These are phyloP conservation scores for Boletus subcaerulescens DNA, from an alignment of 768 basidiomycete species.

Conservation along the genomic window DNA sequence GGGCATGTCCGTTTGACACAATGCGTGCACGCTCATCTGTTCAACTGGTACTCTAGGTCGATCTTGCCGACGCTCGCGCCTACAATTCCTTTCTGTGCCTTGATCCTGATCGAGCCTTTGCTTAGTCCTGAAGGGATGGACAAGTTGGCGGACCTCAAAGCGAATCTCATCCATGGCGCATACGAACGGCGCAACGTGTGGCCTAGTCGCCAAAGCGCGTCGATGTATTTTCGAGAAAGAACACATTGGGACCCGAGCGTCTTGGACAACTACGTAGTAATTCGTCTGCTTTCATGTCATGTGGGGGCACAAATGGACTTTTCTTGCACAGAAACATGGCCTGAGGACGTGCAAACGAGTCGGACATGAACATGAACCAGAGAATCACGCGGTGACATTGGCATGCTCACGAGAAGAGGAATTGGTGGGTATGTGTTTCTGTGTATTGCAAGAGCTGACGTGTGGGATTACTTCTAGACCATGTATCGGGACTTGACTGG, in stretches of 20 bases:
- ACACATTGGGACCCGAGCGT: slow-evolving; percentile 53
- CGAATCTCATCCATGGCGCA: slow-evolving; percentile 44
- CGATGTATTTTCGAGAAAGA: slow-evolving; percentile 33
- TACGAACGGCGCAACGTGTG: slow-evolving; percentile 51
- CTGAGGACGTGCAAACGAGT: slow-evolving; percentile 38
- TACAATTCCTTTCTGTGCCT: slow-evolving; percentile 41
- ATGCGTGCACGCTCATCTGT: background rate
- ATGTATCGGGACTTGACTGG: slow-evolving; percentile 65
- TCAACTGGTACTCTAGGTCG: slow-evolving; percentile 36
- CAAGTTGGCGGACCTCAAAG: slow-evolving; percentile 41
- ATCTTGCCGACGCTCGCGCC: slow-evolving; percentile 51
- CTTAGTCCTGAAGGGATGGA: slow-evolving; percentile 49
- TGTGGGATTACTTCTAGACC: slow-evolving; percentile 34
- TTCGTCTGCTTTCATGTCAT: slow-evolving; percentile 16
- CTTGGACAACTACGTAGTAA: slow-evolving; percentile 50
- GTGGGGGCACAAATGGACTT: background rate
- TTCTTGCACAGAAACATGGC: slow-evolving; percentile 41
- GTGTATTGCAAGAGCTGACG: background rate
- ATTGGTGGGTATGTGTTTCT: slow-evolving; percentile 39
- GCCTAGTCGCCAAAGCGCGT: slow-evolving; percentile 45
- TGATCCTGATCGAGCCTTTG: slow-evolving; percentile 66
- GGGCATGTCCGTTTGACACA: slow-evolving; percentile 44
- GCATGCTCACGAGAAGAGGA: slow-evolving; percentile 64
- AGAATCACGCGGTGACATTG: slow-evolving; percentile 42
- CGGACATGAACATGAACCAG: slow-evolving; percentile 22